Evolutionary conservation across 148 eudicot genomes (phyloP).

Genomic region (Diospyros kaki): DNA sequence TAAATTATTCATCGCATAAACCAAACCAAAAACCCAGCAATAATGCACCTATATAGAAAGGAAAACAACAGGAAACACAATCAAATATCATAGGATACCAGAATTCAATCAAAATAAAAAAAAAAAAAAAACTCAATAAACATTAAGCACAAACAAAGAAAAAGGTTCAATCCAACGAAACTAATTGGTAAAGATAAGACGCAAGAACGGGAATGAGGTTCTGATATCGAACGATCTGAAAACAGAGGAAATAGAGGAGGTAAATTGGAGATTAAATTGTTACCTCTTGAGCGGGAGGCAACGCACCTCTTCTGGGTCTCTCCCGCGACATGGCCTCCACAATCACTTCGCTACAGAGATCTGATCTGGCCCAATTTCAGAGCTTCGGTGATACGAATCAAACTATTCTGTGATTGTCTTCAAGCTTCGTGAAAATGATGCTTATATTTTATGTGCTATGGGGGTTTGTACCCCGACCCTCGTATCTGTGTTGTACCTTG

Average conservation of each 20-base stretch:
- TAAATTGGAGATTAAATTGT: not conserved
- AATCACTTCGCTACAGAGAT: too few species aligned
- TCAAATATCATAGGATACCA: not conserved
- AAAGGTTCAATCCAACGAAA: not conserved
- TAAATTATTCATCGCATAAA: not conserved
- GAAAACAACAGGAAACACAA: not conserved
- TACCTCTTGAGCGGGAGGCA: conserved; percentile 67
- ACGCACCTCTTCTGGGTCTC: conserved; percentile 47
- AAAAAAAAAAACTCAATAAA: not conserved
- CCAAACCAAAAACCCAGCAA: not conserved
- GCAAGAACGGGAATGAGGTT: not conserved
- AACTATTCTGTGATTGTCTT: too few species aligned
- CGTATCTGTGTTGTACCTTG: too few species aligned
- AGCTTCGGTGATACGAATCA: too few species aligned
- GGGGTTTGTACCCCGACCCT: too few species aligned
- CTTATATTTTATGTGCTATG: too few species aligned
- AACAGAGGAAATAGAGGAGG: not conserved
- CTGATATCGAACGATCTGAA: not conserved
- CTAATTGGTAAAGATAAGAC: not conserved
- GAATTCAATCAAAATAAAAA: not conserved
- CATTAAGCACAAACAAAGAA: not conserved
- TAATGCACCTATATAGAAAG: not conserved
- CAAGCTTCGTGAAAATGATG: too few species aligned
- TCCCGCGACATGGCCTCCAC: conserved; percentile 43
- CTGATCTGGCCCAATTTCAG: too few species aligned